Percentiles rank a stretch among this genome's conserved stretches.
Evolutionary conservation across 345 rosid genomes (phyloP).

Genomic region (Sapria himalayana): DNA sequence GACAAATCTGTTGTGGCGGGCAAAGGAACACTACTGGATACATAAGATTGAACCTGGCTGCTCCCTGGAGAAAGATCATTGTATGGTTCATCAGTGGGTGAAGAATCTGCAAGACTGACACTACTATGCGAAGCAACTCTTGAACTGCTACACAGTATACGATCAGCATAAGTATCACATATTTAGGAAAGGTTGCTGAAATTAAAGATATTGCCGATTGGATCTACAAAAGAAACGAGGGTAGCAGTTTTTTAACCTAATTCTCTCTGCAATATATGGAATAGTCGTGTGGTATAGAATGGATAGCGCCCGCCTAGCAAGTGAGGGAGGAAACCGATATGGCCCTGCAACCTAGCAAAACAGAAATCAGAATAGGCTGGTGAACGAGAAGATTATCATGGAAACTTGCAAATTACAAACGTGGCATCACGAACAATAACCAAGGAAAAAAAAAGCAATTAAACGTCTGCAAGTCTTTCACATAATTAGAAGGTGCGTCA

Average conservation of each 20-base stretch:
- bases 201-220: too few relatives aligned
- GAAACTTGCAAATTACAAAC: too few relatives aligned
- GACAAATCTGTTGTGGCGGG: slow-evolving; percentile 21
- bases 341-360: slow-evolving; percentile 51
- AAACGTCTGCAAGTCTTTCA: too few relatives aligned
- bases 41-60: slow-evolving; percentile 15
- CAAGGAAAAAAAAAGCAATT: too few relatives aligned
- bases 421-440: too few relatives aligned
- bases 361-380: background rate
- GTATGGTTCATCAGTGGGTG: slow-evolving; percentile 26
- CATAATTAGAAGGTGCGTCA: background rate
- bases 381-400: too few relatives aligned
- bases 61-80: slow-evolving; percentile 11
- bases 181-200: too few relatives aligned
- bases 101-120: slow-evolving; percentile 36
- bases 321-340: slow-evolving; percentile 75
- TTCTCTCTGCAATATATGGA: slow-evolving; percentile 75
- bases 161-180: too few relatives aligned
- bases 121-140: slow-evolving; percentile 55
- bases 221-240: background rate
- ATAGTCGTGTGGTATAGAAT: slow-evolving; percentile 60
- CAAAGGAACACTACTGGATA: slow-evolving; percentile 16
- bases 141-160: slow-evolving; percentile 28
- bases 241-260: slow-evolving; percentile 27
- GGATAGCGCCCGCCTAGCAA: slow-evolving; percentile 78